Evolutionary conservation across 352 stramenopile species (phyloP), one percentile per base, ranked within the genome.

Genomic region (Aphanomyces astaci): DNA sequence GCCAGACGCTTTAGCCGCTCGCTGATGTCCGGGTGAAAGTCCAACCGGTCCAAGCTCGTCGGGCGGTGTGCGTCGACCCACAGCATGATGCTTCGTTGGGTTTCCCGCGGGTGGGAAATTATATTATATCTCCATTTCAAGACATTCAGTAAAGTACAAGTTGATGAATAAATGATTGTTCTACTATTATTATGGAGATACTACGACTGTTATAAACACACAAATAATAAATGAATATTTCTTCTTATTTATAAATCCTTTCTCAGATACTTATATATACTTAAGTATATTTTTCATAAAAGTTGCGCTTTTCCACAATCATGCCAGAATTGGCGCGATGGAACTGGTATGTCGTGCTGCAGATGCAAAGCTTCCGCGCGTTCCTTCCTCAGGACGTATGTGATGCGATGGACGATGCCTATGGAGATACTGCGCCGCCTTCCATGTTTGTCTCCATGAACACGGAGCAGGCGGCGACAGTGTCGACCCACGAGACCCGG

Each of bases 1-100:
- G 81, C 88, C 62, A 98, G 76, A 64, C 89, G 87, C 19, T 65
- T 73, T 54, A 98, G 78, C 5, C 95, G 90, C 65, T 91, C 82
- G n/a, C 93, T 98, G 56, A 99, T 84, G 24, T 96, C 85, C 28
- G 78, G 74, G 75, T 99, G 96, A 74, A 97, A 99, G 75, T 97
- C 86, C 49, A 99, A 80, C 71, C 87, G 84, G 49, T 78, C 72
- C 43, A 99, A 80, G 46, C 86, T 83, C 64, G 78, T 96, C 36
- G 97, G 97, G 13, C 96, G 86, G 78, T 99, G 96, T 83, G 99
- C 99, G 78, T 99, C 97, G 25, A 99, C 95, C 96, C 97, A 99
- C 65, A 99, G 76, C 95, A 98, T 98, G 28, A 66, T 78, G 30
- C 5, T n/a, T 51, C 7, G 32, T 63, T 43, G 36, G 36, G 36